Base-by-base conservation (phyloP, 1,284 basidiomycete genomes). In the Cutaneotrichosporon curvatum region DNA sequence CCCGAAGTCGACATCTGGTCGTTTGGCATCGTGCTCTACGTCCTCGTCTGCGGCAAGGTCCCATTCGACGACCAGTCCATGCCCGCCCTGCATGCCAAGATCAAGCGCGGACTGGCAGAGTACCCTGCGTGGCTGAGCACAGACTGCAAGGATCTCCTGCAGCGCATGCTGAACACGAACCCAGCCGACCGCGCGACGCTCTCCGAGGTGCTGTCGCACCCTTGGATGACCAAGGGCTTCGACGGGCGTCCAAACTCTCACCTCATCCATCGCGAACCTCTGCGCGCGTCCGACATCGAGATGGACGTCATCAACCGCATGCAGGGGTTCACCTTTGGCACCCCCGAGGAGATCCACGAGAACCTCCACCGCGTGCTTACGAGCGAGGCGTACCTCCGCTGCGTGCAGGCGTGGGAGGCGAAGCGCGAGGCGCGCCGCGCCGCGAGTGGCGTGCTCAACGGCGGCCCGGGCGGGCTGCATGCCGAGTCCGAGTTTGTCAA, bases 1-100 rank as follows among this genome's bases (percentile, higher is more conserved):
- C 94, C 94, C 10, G 94, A 98, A 68, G 94, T 98, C 48, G 95
- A 98, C 64, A 85, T 97, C 0, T 98, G 95, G 94, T 94, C 88
- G 63, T 97, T 97, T 58, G 94, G 95, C 6, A 92, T 98, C 51
- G 94, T 98, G 8, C 79, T 98, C 10, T 98, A 97, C 63, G 92
- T 96, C 12, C 78, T 98, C 39, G 91, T 98, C 0, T 97, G 92
- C 67, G 95, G 94, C 43, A 97, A 95, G 73, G 94, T 98, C 1
- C 94, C 94, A 0, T 98, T 98, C 65, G 94, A 99, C 67, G 95
- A 99, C 68, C 91, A 97, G 73, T 91, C 85, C 65, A 98, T 98
- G 94, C 95, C 94, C 2, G 94, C 92, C 0, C 75, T 98, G 41
- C 95, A 98, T 67, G 94, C 94, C 34, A 98, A 98, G 76, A 98